These are phyloP conservation scores for Solanum dulcamara DNA, from an alignment of 257 asterid species.

Conservation along the genomic window DNA sequence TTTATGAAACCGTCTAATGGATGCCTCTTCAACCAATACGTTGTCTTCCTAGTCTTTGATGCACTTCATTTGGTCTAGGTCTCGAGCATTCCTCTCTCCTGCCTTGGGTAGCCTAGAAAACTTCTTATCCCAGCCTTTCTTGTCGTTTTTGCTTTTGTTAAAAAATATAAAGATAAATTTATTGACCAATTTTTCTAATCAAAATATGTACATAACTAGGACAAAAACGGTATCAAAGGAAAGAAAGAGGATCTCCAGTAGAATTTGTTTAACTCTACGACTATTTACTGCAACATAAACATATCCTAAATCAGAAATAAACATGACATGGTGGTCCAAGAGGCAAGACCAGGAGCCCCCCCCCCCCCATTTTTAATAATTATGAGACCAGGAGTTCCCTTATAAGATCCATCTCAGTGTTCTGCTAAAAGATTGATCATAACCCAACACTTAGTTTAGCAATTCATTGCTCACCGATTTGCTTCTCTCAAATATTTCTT, in stretches of 20 bases:
- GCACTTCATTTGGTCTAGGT: not conserved
- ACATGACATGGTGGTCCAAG: not conserved
- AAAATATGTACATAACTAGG: not conserved
- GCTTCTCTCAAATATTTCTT: constrained; percentile 82
- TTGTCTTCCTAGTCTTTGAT: not conserved
- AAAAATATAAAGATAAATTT: not conserved
- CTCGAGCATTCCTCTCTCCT: not conserved
- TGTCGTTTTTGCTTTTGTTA: not conserved
- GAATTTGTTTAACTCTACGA: not conserved
- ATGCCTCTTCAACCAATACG: not conserved
- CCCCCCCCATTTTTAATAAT: not conserved
- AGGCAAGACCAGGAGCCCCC: not conserved
- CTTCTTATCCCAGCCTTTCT: not conserved
- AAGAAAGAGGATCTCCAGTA: not conserved
- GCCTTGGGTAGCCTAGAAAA: not conserved
- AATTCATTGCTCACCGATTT: constrained; percentile 55
- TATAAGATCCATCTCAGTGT: not conserved
- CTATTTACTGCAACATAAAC: not conserved
- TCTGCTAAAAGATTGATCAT: not conserved
- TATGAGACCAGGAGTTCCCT: not conserved
- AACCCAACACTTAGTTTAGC: not conserved
- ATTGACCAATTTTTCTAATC: not conserved
- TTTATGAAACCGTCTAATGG: not conserved
- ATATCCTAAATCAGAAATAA: not conserved
- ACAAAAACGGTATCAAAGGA: not conserved